phyloP scores from a whole-genome alignment of 345 rosid genomes.

The Iberis pinnata region DNA sequence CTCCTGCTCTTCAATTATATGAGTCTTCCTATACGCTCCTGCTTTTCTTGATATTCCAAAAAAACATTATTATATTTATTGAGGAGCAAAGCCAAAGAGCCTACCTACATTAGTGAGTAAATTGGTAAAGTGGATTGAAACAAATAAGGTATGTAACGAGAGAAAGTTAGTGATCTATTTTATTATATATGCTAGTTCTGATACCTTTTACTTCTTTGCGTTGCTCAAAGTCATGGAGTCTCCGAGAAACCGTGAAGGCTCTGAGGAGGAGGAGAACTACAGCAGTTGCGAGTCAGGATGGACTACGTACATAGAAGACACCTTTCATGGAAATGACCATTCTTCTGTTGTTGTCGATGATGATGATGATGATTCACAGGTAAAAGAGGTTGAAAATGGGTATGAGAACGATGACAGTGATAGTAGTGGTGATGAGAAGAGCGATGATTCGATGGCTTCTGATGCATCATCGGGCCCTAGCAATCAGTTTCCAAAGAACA shows the following conservation, averaged over 20 bases:
- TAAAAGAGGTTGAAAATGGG: slow-evolving; percentile 18
- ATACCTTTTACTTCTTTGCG: slow-evolving; percentile 15
- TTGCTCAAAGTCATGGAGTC: slow-evolving; percentile 39
- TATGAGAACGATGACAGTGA: slow-evolving; percentile 7
- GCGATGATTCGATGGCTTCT: slow-evolving; percentile 70
- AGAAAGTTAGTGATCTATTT: neutral
- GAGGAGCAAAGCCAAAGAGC: slow-evolving; percentile 29
- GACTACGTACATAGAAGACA: slow-evolving; percentile 56
- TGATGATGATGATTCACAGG: slow-evolving; percentile 18
- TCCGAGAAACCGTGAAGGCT: slow-evolving; percentile 32
- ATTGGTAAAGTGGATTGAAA: slow-evolving; percentile 21
- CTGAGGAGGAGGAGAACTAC: slow-evolving; percentile 36
- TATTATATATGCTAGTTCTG: slow-evolving; percentile 3
- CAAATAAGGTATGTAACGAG: slow-evolving; percentile 15
- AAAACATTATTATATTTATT: slow-evolving; percentile 14
- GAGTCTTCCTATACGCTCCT: slow-evolving; percentile 32
- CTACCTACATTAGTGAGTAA: slow-evolving; percentile 24
- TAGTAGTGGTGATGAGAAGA: slow-evolving; percentile 29
- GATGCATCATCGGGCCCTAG: slow-evolving; percentile 72
- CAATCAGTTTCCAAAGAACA: slow-evolving; percentile 31
- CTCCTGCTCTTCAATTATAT: slow-evolving; percentile 37
- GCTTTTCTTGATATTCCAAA: slow-evolving; percentile 26
- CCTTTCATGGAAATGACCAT: slow-evolving; percentile 27
- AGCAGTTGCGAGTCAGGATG: slow-evolving; percentile 56
- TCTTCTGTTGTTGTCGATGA: slow-evolving; percentile 20